Evolutionary conservation across 345 rosid species (phyloP).

Genomic region (Murraya paniculata): DNA sequence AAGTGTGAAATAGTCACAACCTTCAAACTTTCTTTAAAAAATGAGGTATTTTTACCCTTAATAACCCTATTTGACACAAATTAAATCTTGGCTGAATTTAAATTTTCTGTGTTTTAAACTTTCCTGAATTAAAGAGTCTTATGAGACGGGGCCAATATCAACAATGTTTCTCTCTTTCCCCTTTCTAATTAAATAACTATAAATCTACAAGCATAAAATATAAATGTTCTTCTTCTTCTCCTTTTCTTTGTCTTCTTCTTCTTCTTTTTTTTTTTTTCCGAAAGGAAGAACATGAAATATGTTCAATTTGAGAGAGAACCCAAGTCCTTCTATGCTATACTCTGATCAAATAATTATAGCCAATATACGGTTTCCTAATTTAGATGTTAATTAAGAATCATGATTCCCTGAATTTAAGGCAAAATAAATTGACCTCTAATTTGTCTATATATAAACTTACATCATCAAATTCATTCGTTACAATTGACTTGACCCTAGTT

Average conservation of each 20-base stretch:
- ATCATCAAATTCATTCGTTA: background rate
- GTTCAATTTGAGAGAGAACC: background rate
- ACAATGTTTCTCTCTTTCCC: background rate
- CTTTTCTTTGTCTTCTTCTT: fast-evolving
- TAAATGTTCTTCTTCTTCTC: fast-evolving
- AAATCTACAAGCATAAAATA: no score
- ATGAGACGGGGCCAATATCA: background rate
- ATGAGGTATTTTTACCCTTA: background rate
- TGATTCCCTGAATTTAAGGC: background rate
- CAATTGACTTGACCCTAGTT: background rate
- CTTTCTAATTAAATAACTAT: no score
- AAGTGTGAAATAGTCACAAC: background rate
- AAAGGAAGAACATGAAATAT: no score
- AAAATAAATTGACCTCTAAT: background rate
- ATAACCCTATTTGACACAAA: background rate
- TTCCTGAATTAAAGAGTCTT: background rate
- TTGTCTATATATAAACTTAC: background rate
- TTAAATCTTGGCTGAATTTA: background rate
- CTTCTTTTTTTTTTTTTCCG: fast-evolving
- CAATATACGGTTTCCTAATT: background rate
- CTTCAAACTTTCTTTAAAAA: background rate
- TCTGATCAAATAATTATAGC: background rate
- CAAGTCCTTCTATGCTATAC: background rate
- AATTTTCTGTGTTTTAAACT: background rate
- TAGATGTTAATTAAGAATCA: background rate